Percentiles rank a stretch among this genome's conserved stretches.
Evolutionary conservation across 305 asterid species (phyloP).

Genomic region (Fraxinus paxiana): DNA sequence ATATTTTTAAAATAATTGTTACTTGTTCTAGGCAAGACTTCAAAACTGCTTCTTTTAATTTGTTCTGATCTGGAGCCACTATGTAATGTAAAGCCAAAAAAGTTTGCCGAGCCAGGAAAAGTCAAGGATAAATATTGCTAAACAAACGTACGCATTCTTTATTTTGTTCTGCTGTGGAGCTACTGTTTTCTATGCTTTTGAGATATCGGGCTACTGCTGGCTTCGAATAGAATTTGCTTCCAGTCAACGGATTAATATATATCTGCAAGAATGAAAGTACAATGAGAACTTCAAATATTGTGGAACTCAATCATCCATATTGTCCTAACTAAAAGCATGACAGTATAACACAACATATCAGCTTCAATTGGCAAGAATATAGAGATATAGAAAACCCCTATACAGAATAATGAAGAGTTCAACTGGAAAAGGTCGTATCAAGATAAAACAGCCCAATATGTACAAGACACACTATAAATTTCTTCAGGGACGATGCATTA

Average conservation of each 20-base stretch:
- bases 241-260: conserved; percentile 48
- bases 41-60: background rate
- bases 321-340: background rate
- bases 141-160: conserved; percentile 26
- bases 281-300: conserved; percentile 1
- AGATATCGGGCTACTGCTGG: conserved; percentile 49
- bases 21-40: conserved; percentile 1
- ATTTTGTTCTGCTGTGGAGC: conserved; percentile 22
- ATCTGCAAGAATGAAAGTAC: conserved; percentile 40
- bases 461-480: background rate
- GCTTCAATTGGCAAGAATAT: background rate
- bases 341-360: background rate
- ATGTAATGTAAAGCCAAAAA: background rate
- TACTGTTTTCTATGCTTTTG: conserved; percentile 21
- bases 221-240: conserved; percentile 53
- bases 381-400: conserved; percentile 5
- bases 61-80: background rate
- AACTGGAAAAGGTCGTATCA: background rate
- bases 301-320: background rate
- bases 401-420: conserved; percentile 7
- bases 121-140: background rate
- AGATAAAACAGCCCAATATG: background rate
- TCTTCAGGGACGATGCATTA: background rate
- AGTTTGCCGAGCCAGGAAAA: conserved; percentile 12
- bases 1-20: background rate